These are phyloP conservation scores for Arthrobotrys megalospora DNA, from an alignment of 2,329 filamentous ascomycete genomes.

Conservation along the genomic window DNA sequence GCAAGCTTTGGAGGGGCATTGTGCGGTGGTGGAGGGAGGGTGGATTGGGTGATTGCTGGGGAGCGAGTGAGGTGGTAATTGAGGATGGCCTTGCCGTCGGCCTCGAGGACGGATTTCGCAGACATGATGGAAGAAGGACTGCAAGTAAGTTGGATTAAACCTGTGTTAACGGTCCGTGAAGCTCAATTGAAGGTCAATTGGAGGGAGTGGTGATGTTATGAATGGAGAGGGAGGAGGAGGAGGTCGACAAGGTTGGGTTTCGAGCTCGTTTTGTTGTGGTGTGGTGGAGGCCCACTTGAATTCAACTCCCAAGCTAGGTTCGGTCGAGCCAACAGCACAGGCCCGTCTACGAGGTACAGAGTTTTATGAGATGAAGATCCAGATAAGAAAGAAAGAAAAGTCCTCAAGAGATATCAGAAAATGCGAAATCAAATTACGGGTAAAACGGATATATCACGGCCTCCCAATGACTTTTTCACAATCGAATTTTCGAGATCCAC, in stretches of 20 bases:
- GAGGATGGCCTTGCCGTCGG: constrained; percentile 99
- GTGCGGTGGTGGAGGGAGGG: constrained; percentile 87
- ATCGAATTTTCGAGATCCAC: constrained; percentile 16
- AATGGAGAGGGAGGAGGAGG: constrained; percentile 59
- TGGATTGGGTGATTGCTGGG: constrained; percentile 96
- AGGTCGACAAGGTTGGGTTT: constrained; percentile 60
- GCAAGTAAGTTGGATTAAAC: constrained; percentile 47
- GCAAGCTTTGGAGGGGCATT: constrained; percentile 93
- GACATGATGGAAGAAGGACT: constrained; percentile 75
- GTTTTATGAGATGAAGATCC: constrained; percentile 4
- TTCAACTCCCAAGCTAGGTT: constrained; percentile 25
- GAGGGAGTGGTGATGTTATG: constrained; percentile 64
- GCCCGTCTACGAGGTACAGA: constrained; percentile 31
- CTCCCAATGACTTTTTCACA: constrained; percentile 2
- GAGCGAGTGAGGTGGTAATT: constrained; percentile 99
- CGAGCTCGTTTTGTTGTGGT: constrained; percentile 55
- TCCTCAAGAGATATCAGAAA: background rate
- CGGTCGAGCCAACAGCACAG: constrained; percentile 13
- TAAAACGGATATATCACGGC: constrained; percentile 24
- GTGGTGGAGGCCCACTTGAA: constrained; percentile 34
- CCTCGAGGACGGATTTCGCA: constrained; percentile 97
- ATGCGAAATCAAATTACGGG: background rate
- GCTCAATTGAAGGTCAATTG: constrained; percentile 64
- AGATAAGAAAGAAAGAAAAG: background rate
- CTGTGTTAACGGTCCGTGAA: constrained; percentile 60